Conservation (phyloP, 1,284 basidiomycete genomes). For the Exsudoporus floridanus region DNA sequence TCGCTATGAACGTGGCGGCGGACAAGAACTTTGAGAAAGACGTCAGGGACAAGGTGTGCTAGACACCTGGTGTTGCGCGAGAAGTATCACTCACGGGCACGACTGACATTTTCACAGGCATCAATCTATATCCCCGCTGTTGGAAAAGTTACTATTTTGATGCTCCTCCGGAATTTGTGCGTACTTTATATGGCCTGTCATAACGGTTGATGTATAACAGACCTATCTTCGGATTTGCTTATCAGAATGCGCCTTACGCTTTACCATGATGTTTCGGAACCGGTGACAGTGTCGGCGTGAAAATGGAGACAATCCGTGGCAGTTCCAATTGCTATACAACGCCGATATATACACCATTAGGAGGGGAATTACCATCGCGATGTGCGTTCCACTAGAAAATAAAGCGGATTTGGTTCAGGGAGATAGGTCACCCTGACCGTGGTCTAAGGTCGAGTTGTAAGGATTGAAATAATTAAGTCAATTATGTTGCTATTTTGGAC, state of each 20-base stretch:
- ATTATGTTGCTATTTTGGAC: slow-evolving; percentile 31
- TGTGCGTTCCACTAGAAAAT: slow-evolving; percentile 16
- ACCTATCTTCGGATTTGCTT: neutral
- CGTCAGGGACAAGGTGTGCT: slow-evolving; percentile 81
- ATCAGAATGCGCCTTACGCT: slow-evolving; percentile 69
- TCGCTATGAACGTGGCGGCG: slow-evolving; percentile 90
- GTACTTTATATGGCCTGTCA: slow-evolving; percentile 27
- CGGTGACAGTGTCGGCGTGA: slow-evolving; percentile 11
- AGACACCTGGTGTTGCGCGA: neutral
- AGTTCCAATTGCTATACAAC: slow-evolving; percentile 31
- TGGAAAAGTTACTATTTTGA: slow-evolving; percentile 95
- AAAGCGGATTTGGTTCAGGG: slow-evolving; percentile 12
- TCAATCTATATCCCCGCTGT: slow-evolving; percentile 92
- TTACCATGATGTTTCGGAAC: slow-evolving; percentile 50
- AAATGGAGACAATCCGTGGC: slow-evolving; percentile 10
- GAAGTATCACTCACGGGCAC: slow-evolving; percentile 15
- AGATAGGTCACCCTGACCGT: slow-evolving; percentile 10
- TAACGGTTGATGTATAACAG: slow-evolving; percentile 4
- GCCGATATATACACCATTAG: slow-evolving; percentile 38
- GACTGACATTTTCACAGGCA: slow-evolving; percentile 50
- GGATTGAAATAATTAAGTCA: slow-evolving; percentile 8
- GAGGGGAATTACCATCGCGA: slow-evolving; percentile 30
- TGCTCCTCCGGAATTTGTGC: slow-evolving; percentile 92
- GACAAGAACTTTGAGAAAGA: slow-evolving; percentile 98
- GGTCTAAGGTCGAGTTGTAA: slow-evolving; percentile 22